Evolutionary conservation across 2,329 filamentous ascomycete genomes (phyloP).

Genomic region (Aureobasidium leucospermi): DNA sequence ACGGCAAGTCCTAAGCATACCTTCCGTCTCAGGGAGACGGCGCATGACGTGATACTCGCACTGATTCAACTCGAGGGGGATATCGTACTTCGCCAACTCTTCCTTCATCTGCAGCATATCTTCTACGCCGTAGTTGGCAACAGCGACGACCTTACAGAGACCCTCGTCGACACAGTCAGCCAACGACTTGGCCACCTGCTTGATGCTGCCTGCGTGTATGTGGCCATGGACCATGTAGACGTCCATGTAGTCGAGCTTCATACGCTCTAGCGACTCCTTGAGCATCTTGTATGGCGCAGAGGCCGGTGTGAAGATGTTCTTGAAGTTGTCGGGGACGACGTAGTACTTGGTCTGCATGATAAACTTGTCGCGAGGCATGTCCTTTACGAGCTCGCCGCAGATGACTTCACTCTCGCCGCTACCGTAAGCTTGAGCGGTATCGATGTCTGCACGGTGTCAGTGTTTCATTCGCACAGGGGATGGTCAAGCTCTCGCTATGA

Average conservation of each 20-base stretch:
- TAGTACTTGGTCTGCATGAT: conserved; percentile 39
- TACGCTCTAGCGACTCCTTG: conserved; percentile 29
- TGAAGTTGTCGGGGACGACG: conserved; percentile 27
- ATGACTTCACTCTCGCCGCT: conserved; percentile 37
- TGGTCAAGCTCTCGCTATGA: neutral
- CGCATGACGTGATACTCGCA: conserved; percentile 39
- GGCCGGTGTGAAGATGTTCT: conserved; percentile 28
- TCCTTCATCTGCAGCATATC: conserved; percentile 38
- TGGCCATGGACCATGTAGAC: conserved; percentile 38
- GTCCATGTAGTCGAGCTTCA: conserved; percentile 33
- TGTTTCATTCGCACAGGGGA: neutral
- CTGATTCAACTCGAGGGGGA: conserved; percentile 39
- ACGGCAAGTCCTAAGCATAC: conserved; percentile 34
- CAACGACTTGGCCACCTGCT: conserved; percentile 34
- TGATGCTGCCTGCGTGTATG: conserved; percentile 34
- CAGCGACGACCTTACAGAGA: conserved; percentile 35
- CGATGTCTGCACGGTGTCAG: conserved; percentile 25
- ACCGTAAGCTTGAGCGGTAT: conserved; percentile 39
- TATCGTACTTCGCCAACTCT: conserved; percentile 30
- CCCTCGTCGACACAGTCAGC: conserved; percentile 38
- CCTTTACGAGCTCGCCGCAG: conserved; percentile 33
- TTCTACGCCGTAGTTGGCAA: conserved; percentile 37
- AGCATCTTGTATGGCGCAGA: conserved; percentile 31
- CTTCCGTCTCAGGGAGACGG: conserved; percentile 33
- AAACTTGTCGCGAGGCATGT: conserved; percentile 29